Base-by-base conservation (phyloP, 2,329 filamentous ascomycete genomes). In the Neonectria hederae region DNA sequence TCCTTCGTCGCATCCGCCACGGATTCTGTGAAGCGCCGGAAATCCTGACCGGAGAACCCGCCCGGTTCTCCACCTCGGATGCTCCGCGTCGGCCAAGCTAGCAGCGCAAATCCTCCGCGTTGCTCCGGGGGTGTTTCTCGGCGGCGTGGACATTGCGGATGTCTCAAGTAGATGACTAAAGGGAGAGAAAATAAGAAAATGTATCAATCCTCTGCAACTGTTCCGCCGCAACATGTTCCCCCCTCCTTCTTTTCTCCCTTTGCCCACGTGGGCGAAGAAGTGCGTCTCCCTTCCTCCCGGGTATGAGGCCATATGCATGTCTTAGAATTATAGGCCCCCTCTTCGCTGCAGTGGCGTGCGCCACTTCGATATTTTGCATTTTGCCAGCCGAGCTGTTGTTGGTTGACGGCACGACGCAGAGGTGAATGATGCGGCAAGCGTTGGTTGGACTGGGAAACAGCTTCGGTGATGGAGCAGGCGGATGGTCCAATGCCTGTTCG, bases 251-350 rank as follows among this genome's bases (percentile, higher is more conserved):
- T 7, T 38, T n/a, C 14, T 35, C 42, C 49, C 42, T 49, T 11
- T 14, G 45, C 53, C 59, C 59, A 62, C 59, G 59, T 62, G 59
- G 59, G 24, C 32, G 22, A 22, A 42, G 38, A 28, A 10, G 28
- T 30, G 42, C 28, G 30, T 38, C 51, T 53, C 24, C 21, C 38
- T 48, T 30, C 10, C n/a, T 49, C 48, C 28, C 26, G 10, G 43
- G 54, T 22, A 28, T 28, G 59, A 38, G 40, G 17, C 26, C 35
- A 30, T 32, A 35, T 57, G 59, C 45, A 62, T 62, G 59, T 62
- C 53, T 62, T 53, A 9, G 53, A 24, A 9, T n/a, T n/a, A 19
- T 17, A 24, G 38, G 52, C 2, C 46, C 9, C 19, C 46, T 17
- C 24, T 11, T 51, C 28, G 19, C 48, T 54, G 21, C 40, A 24